These are phyloP conservation scores for Phialophora chinensis DNA, from an alignment of 2,329 filamentous ascomycete species.

Conservation along the genomic window DNA sequence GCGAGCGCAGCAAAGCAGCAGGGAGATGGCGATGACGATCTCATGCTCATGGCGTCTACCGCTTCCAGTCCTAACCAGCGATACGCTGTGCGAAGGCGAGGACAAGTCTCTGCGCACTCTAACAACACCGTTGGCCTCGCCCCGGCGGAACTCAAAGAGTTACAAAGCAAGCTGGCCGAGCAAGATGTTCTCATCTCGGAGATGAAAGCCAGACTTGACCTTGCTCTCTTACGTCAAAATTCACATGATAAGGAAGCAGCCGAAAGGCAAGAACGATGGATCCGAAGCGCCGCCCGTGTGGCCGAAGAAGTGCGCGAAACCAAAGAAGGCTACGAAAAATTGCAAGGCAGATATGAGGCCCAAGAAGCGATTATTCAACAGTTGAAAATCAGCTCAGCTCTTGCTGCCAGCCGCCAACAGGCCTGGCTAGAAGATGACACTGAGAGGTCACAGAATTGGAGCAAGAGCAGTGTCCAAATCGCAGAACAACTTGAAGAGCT, in stretches of 20 bases:
- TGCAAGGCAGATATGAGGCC: not conserved
- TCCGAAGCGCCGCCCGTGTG: constrained; percentile 14
- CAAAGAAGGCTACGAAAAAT: constrained; percentile 11
- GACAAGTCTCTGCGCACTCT: not conserved
- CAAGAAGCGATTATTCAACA: not conserved
- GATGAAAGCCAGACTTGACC: constrained; percentile 23
- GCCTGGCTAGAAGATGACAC: not conserved
- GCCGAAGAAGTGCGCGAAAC: constrained; percentile 23
- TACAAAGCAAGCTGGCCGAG: constrained; percentile 17
- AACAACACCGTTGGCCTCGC: not conserved
- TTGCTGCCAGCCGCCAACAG: not conserved
- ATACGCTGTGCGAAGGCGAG: constrained; percentile 21
- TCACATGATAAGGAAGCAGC: constrained; percentile 20
- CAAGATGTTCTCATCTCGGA: constrained; percentile 20
- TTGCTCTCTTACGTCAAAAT: constrained; percentile 19
- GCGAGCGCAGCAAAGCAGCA: constrained; percentile 3
- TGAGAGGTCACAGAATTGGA: not conserved
- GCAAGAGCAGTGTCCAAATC: not conserved
- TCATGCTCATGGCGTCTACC: constrained; percentile 19
- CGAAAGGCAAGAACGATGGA: constrained; percentile 20
- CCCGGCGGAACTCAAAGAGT: constrained; percentile 8
- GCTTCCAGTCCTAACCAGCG: constrained; percentile 2
- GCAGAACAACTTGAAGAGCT: constrained; percentile 9
- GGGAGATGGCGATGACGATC: constrained; percentile 9
- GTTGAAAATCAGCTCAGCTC: not conserved